These are phyloP conservation scores for Naegleria fowleri DNA, from an alignment of 208 protist genomes.

Conservation along the genomic window DNA sequence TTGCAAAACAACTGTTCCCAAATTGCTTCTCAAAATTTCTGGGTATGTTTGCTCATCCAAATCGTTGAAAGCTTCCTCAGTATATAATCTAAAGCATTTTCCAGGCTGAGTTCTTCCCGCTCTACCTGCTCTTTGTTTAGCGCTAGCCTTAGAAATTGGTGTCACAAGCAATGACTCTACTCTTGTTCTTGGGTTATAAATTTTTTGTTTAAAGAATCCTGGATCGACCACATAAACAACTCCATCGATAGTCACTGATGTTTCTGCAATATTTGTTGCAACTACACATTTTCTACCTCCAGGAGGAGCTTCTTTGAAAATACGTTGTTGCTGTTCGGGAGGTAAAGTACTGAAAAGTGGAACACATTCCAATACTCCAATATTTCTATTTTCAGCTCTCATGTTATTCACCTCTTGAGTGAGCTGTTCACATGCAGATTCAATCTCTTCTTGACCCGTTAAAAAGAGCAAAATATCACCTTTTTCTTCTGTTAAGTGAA, in stretches of 20 bases:
- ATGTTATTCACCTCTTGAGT: constrained; percentile 36
- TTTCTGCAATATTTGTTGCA: constrained; percentile 99
- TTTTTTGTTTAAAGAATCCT: constrained; percentile 97
- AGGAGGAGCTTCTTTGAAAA: constrained; percentile 37
- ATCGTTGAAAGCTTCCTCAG: constrained; percentile 56
- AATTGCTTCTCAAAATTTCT: constrained; percentile 76
- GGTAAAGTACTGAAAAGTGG: constrained; percentile 46
- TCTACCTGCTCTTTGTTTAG: constrained; percentile 97
- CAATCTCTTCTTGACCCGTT: constrained; percentile 95
- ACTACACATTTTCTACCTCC: constrained; percentile 88
- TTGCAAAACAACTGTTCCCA: constrained; percentile 73
- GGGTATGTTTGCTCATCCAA: constrained; percentile 52
- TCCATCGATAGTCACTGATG: constrained; percentile 98
- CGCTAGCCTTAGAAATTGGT: constrained; percentile 94
- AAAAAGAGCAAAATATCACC: constrained; percentile 98
- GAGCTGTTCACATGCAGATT: constrained; percentile 61
- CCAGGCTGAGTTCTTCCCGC: constrained; percentile 96
- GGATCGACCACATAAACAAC: constrained; percentile 98
- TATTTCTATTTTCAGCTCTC: background rate
- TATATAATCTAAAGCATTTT: constrained; percentile 95
- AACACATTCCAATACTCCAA: constrained; percentile 63
- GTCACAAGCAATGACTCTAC: constrained; percentile 94
- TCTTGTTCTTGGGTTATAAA: constrained; percentile 86
- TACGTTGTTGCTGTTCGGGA: constrained; percentile 20
- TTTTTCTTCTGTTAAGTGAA: constrained; percentile 60